Evolutionary conservation across 2,329 filamentous ascomycete species (phyloP), one percentile per base, ranked within the genome.

Genomic region (Aspergillus texensis): DNA sequence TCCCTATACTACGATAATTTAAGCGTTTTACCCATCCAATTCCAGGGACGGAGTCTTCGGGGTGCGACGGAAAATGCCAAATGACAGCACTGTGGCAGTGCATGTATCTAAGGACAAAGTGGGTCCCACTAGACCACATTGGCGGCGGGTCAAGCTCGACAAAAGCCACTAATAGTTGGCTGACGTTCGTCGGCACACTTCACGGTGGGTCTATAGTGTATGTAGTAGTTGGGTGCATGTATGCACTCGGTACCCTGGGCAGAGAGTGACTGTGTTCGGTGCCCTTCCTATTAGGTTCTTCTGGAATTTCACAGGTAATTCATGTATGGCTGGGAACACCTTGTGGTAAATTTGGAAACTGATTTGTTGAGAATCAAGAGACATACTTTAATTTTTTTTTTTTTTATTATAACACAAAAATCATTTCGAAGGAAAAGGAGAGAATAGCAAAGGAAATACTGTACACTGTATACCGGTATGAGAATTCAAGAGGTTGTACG

Each of bases 21-120:
- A 52, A 32, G 48, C 48, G 28, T 52, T 34, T 52, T 52, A 34
- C 6, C 28, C 39, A 52, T 28, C 57, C 50, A 41, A 62, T 65
- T 57, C 43, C 57, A 62, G 58, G 58, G 58, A 62, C 58, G 62
- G 60, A 64, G 60, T 16, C 57, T 54, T 56, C 58, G 56, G 55
- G 43, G 55, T 46, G 52, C 56, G 48, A 59, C 57, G 55, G 62
- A 55, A 60, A 63, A 46, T 64, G 67, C 67, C 63, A 67, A 68
- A 70, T 64, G 65, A 68, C 67, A 68, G 65, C 67, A 70, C 56
- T 70, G 68, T 70, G 68, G 69, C 67, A 70, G 68, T 70, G 67
- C 68, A 70, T 67, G 68, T 70, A 70, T 69, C 68, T 68, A 67
- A 67, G 63, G 61, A 54, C 57, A 39, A 24, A 61, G 67, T 70